phyloP scores from a whole-genome alignment of 2,329 filamentous ascomycete genomes.

The Fusarium sp. region DNA sequence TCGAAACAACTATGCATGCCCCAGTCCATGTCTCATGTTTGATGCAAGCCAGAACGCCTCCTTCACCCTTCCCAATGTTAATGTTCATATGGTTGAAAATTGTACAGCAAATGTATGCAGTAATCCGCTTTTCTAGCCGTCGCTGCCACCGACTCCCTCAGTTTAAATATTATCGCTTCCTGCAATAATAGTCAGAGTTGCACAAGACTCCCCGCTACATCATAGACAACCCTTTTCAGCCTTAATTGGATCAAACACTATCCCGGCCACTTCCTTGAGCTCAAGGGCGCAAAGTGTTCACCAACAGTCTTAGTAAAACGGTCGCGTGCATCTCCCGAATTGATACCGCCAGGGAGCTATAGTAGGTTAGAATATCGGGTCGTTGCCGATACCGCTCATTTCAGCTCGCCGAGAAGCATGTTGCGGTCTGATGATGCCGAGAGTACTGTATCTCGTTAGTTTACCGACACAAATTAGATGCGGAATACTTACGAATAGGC shows the following conservation, averaged over 20 bases:
- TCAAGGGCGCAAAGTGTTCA: constrained; percentile 1
- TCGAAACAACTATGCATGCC: constrained; percentile 12
- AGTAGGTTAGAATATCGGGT: constrained; percentile 26
- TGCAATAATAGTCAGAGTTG: constrained; percentile 19
- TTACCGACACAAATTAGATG: not conserved
- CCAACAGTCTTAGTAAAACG: not conserved
- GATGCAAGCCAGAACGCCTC: constrained; percentile 34
- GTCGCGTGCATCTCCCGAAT: constrained; percentile 14
- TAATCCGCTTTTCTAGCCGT: constrained; percentile 26
- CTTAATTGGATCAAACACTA: not conserved
- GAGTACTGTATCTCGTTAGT: constrained; percentile 73
- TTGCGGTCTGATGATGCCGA: constrained; percentile 91
- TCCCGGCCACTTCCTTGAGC: not conserved
- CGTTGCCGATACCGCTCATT: constrained; percentile 61
- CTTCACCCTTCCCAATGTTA: constrained; percentile 34
- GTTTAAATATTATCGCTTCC: constrained; percentile 31
- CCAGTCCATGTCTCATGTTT: constrained; percentile 39
- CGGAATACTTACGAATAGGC: constrained; percentile 79
- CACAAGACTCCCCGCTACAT: constrained; percentile 9
- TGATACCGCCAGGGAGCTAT: constrained; percentile 4
- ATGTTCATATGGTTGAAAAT: constrained; percentile 15
- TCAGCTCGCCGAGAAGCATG: constrained; percentile 84
- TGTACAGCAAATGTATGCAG: constrained; percentile 23
- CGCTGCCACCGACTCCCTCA: constrained; percentile 5
- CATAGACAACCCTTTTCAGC: constrained; percentile 2